Percentiles rank a stretch among this genome's conserved stretches.
phyloP scores from a whole-genome alignment of 164 flowering plant species.

The Brasenia schreberi region DNA sequence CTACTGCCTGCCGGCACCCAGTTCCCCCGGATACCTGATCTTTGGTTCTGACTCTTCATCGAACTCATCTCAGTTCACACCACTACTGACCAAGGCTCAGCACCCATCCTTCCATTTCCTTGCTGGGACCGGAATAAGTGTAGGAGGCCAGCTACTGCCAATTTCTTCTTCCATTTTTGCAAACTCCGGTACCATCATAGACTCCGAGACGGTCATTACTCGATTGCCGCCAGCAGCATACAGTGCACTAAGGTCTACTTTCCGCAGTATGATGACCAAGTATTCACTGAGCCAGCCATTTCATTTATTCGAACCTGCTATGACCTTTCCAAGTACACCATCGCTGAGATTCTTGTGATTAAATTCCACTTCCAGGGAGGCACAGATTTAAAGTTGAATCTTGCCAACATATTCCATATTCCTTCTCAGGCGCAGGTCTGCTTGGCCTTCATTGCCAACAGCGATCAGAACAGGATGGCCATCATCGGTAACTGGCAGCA shows the following conservation, averaged over 20 bases:
- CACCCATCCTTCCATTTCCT: slow-evolving; percentile 24
- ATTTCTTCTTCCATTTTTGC: slow-evolving; percentile 14
- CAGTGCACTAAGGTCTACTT: slow-evolving; percentile 21
- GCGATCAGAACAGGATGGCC: background rate
- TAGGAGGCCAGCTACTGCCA: slow-evolving; percentile 17
- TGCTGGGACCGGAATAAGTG: slow-evolving; percentile 12
- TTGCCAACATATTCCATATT: background rate
- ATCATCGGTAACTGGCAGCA: slow-evolving; percentile 38
- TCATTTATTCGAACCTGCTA: slow-evolving; percentile 62
- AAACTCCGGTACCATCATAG: slow-evolving; percentile 22
- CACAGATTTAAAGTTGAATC: background rate
- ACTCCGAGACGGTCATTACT: slow-evolving; percentile 58
- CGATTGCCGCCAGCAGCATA: slow-evolving; percentile 40
- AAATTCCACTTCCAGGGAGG: slow-evolving; percentile 13
- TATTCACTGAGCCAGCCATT: slow-evolving; percentile 25
- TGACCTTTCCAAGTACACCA: slow-evolving; percentile 17
- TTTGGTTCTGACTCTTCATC: slow-evolving; percentile 13
- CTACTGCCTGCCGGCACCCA: slow-evolving; percentile 26
- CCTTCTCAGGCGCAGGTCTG: slow-evolving; percentile 2
- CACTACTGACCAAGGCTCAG: slow-evolving; percentile 4
- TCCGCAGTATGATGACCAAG: slow-evolving; percentile 28
- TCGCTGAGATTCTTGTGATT: slow-evolving; percentile 14
- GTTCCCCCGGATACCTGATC: slow-evolving; percentile 25
- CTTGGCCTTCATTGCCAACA: slow-evolving; percentile 24
- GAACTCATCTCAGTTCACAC: slow-evolving; percentile 9